phyloP scores from a whole-genome alignment of 208 protist species.

The Leishmania guyanensis region DNA sequence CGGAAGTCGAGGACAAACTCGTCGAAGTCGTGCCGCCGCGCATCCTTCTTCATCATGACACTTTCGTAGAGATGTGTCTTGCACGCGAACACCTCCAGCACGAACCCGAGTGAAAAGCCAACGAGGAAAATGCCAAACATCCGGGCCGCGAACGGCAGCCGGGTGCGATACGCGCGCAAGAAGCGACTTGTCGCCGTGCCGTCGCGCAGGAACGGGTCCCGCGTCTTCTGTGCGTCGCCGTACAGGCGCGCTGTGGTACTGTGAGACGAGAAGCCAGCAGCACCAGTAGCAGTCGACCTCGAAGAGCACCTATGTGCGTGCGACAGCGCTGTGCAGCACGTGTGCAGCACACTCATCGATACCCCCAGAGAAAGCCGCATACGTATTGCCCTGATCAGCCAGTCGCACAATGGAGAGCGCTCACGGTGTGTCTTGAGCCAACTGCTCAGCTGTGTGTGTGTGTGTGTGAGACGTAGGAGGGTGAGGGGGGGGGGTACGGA shows the following conservation, averaged over 20 bases:
- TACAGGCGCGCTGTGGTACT: constrained; percentile 15
- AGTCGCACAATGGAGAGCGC: too few species aligned
- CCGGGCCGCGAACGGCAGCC: constrained; percentile 53
- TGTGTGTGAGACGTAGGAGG: not conserved
- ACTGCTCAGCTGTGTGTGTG: not conserved
- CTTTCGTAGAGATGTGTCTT: constrained; percentile 83
- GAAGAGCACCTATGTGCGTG: not conserved
- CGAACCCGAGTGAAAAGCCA: constrained; percentile 55
- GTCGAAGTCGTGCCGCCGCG: constrained; percentile 76
- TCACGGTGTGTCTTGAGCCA: not conserved
- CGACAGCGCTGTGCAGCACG: not conserved
- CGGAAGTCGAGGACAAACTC: constrained; percentile 82
- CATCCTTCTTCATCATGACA: constrained; percentile 83
- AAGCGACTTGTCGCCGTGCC: constrained; percentile 48
- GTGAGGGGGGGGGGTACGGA: not conserved
- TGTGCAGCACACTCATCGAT: too few species aligned
- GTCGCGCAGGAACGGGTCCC: constrained; percentile 64
- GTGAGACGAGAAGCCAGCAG: not conserved
- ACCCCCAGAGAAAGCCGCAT: not conserved
- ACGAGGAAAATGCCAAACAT: constrained; percentile 62
- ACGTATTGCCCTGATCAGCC: too few species aligned
- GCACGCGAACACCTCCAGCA: constrained; percentile 81
- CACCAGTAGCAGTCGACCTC: not conserved
- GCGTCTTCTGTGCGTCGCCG: not conserved
- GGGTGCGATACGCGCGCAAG: constrained; percentile 52